Evolutionary conservation across 108 stramenopile genomes (phyloP), one percentile per base, ranked within the genome.

Genomic region (Fragilaria radians): DNA sequence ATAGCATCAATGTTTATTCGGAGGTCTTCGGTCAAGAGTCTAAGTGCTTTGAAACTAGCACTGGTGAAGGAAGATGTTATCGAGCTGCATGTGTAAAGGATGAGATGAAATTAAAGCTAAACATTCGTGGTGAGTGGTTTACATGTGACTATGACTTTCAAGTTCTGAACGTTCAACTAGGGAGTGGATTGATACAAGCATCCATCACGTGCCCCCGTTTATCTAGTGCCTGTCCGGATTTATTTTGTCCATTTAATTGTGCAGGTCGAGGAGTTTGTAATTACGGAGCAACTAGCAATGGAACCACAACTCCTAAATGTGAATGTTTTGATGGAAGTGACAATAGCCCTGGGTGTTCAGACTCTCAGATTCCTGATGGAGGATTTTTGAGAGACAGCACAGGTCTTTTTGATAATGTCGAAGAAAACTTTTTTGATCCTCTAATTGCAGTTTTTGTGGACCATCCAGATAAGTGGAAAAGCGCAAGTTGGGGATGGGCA

Each of bases 251-350:
- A 11, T 81, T 68, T 52, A 79, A 77, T 47, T 92, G 90, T 59
- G 83, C 87, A 24, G 90, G 90, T 32, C 76, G 85, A 32, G 90
- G 90, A 24, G 51, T 70, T 26, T 89, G 91, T 49, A 67, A 89
- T 63, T 92, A 76, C 31, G 62, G 65, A 36, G 69, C 71, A 21
- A 63, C 49, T 1, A 72, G 60, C n/a, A 76, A 77, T 23, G 77
- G 74, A 17, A 76, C 63, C 28, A 29, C 55, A 11, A 28, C 18
- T 19, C 31, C 31, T 4, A 53, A 32, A 32, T 52, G 28, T 52
- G 73, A 85, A 70, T 92, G 91, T 62, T 92, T 89, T 62, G 87
- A 92, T n/a, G n/a, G n/a, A n/a, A n/a, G n/a, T n/a, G 90, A 92
- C 53, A 85, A 73, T 2, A 79, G 79, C 11, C 77, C 80, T 27